Evolutionary conservation across 148 eudicot species (phyloP).

Genomic region (Heliosperma pusillum): DNA sequence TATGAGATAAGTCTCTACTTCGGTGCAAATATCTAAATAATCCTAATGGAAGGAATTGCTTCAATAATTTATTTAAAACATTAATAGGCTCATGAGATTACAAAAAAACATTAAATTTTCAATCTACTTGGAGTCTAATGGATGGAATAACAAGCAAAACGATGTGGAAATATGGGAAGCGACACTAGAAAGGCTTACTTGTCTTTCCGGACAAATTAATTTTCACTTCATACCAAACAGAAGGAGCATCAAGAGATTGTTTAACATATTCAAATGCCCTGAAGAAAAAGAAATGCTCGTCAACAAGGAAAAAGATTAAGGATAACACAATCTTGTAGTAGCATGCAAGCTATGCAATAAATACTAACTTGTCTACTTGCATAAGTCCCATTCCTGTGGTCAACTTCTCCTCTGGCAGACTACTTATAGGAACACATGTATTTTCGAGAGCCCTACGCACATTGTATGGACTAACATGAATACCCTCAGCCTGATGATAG

Average conservation of each 20-base stretch:
- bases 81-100: neutral
- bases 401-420: conserved; percentile 76
- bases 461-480: conserved; percentile 82
- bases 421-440: conserved; percentile 64
- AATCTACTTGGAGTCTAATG: neutral
- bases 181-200: conserved; percentile 41
- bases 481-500: conserved; percentile 69
- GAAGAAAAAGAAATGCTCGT: conserved; percentile 19
- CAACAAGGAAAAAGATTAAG: neutral
- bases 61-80: neutral
- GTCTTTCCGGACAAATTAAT: conserved; percentile 71
- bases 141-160: conserved; percentile 1
- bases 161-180: conserved; percentile 8
- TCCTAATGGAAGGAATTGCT: neutral
- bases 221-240: conserved; percentile 68
- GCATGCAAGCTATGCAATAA: conserved; percentile 7
- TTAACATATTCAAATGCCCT: conserved; percentile 85
- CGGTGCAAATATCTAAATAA: neutral
- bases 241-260: conserved; percentile 52
- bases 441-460: conserved; percentile 94
- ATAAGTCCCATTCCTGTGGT: conserved; percentile 90
- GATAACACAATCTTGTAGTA: neutral
- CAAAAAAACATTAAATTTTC: neutral
- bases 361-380: conserved; percentile 93
- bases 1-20: neutral